Percentiles rank a stretch among this genome's conserved stretches.
phyloP scores from a whole-genome alignment of 495 filamentous ascomycete species.

The Penicillium bovifimosum region DNA sequence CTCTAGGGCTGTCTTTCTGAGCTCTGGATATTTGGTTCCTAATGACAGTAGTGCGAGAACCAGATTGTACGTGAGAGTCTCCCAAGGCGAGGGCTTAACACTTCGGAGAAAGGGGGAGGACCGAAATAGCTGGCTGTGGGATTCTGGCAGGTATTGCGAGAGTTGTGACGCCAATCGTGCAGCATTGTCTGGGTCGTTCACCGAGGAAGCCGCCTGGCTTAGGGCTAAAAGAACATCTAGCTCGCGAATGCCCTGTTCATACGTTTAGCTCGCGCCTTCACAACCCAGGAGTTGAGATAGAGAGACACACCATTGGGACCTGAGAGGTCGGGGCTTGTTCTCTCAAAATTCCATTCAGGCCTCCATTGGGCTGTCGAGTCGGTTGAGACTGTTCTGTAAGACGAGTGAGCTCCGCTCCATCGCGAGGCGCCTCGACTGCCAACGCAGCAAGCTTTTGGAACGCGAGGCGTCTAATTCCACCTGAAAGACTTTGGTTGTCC shows the following conservation, averaged over 20 bases:
- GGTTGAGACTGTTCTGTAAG: slow-evolving; percentile 52
- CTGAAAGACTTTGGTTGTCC: slow-evolving; percentile 24
- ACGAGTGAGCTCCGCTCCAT: slow-evolving; percentile 58
- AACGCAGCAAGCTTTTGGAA: slow-evolving; percentile 64
- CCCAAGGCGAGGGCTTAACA: slow-evolving; percentile 85
- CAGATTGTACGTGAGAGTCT: slow-evolving; percentile 72
- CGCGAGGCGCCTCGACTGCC: slow-evolving; percentile 50
- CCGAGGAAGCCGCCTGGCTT: slow-evolving; percentile 73
- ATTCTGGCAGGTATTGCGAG: slow-evolving; percentile 75
- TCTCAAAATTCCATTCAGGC: slow-evolving; percentile 34
- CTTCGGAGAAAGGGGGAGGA: slow-evolving; percentile 75
- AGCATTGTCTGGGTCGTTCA: slow-evolving; percentile 62
- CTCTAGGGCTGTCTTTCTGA: slow-evolving; percentile 56
- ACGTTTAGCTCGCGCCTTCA: slow-evolving; percentile 21
- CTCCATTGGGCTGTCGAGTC: slow-evolving; percentile 28
- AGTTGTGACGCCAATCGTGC: slow-evolving; percentile 68
- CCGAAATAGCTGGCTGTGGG: slow-evolving; percentile 68
- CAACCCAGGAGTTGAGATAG: not conserved
- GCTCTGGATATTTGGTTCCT: slow-evolving; percentile 58
- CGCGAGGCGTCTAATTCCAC: slow-evolving; percentile 55
- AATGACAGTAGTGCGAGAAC: slow-evolving; percentile 73
- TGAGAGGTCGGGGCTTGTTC: slow-evolving; percentile 39
- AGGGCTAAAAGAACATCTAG: slow-evolving; percentile 84
- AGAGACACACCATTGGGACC: slow-evolving; percentile 46
- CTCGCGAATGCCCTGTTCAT: slow-evolving; percentile 61